These are phyloP conservation scores for Vachellia pachyceras DNA, from an alignment of 306 rosid species.

Conservation along the genomic window DNA sequence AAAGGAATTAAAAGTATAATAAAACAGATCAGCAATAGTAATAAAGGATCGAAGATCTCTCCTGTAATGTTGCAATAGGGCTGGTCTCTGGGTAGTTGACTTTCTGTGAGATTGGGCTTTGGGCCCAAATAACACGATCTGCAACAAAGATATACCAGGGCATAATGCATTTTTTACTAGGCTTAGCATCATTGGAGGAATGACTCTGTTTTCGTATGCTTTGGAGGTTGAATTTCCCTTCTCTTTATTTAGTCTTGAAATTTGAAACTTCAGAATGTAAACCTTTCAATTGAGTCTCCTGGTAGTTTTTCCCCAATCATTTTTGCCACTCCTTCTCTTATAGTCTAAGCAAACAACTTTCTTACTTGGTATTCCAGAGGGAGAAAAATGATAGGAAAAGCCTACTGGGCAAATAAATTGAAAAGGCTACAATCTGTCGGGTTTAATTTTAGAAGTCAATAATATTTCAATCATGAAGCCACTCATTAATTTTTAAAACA, in stretches of 20 bases:
- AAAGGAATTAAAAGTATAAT: too few species aligned
- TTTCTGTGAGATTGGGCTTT: too few species aligned
- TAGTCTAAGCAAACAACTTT: not conserved
- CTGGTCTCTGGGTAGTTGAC: too few species aligned
- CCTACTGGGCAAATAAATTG: not conserved
- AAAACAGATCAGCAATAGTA: too few species aligned
- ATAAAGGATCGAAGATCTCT: too few species aligned
- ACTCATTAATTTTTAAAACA: not conserved
- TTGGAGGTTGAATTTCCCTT: slow-evolving; percentile 67
- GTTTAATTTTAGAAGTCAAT: not conserved
- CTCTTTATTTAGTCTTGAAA: slow-evolving; percentile 19
- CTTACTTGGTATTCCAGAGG: not conserved
- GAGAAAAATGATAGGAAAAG: not conserved
- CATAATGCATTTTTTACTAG: slow-evolving; percentile 87
- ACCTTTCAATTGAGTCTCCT: not conserved
- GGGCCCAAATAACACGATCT: too few species aligned
- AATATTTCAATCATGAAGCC: not conserved
- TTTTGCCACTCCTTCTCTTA: not conserved
- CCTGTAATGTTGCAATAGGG: too few species aligned
- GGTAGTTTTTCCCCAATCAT: not conserved
- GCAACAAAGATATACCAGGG: slow-evolving; percentile 84
- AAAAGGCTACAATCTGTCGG: not conserved
- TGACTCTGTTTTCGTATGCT: slow-evolving; percentile 91
- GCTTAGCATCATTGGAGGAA: slow-evolving; percentile 94
- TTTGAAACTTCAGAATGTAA: not conserved